These are phyloP conservation scores for Ceratobasidium sp. DNA, from an alignment of 1,284 basidiomycete genomes.

Conservation along the genomic window DNA sequence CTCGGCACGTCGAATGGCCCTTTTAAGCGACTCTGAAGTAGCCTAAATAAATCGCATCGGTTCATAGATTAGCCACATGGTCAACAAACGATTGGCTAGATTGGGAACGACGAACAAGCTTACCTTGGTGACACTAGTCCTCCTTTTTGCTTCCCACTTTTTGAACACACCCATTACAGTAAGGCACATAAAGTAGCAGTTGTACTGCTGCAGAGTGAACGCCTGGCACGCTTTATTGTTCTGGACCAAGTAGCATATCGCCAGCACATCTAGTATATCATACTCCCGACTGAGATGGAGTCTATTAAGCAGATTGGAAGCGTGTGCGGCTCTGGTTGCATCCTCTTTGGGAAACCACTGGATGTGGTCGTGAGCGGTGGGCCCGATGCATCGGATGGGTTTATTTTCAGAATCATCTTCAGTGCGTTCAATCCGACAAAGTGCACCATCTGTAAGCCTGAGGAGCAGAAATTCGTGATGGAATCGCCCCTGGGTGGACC, in stretches of 20 bases:
- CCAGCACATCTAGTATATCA: constrained; percentile 17
- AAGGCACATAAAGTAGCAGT: constrained; percentile 26
- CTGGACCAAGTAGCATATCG: constrained; percentile 12
- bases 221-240: too few species aligned
- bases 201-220: constrained; percentile 25
- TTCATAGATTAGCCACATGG: background rate
- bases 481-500: background rate
- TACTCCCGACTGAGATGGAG: background rate
- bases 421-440: constrained; percentile 11
- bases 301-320: background rate
- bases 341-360: background rate
- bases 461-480: constrained; percentile 19
- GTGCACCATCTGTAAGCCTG: background rate
- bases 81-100: background rate
- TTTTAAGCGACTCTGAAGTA: background rate
- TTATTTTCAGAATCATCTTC: background rate
- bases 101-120: background rate
- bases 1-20: too few species aligned
- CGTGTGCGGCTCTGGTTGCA: too few species aligned
- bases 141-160: background rate
- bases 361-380: background rate
- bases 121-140: background rate
- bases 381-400: background rate
- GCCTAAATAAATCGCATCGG: background rate
- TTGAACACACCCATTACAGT: background rate